Percentiles rank a stretch among this genome's conserved stretches.
These are phyloP conservation scores for Massariosphaeria phaeospora DNA, from an alignment of 495 filamentous ascomycete species.

Conservation along the genomic window DNA sequence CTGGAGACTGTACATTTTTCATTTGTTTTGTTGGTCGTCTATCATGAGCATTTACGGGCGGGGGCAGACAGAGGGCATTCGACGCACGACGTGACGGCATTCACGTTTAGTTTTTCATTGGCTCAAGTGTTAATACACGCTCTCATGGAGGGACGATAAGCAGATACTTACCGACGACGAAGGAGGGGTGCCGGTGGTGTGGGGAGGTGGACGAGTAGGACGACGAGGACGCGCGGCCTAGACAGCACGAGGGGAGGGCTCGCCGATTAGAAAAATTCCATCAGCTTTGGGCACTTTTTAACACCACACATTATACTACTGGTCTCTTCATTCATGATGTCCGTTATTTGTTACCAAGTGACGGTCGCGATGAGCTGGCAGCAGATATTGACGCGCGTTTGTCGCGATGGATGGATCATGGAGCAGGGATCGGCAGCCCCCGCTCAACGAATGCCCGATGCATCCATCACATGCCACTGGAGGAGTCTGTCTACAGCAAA, in stretches of 20 bases:
- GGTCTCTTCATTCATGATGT: too few species aligned
- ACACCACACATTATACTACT: too few species aligned
- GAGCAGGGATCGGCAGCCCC: too few species aligned
- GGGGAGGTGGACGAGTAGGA: neutral
- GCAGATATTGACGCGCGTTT: too few species aligned
- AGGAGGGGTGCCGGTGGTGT: neutral
- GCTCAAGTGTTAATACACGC: neutral
- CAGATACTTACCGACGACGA: neutral
- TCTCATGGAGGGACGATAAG: constrained; percentile 1
- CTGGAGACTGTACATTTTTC: constrained; percentile 19
- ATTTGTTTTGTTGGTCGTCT: constrained; percentile 11
- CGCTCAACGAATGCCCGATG: too few species aligned
- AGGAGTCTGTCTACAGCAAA: too few species aligned
- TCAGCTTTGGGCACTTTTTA: constrained; percentile 4
- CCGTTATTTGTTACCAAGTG: too few species aligned
- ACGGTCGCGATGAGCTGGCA: too few species aligned
- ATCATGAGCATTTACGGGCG: constrained; percentile 12
- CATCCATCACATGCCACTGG: too few species aligned
- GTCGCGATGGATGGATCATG: too few species aligned
- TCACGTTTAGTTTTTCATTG: neutral
- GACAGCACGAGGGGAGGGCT: neutral
- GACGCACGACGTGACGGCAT: constrained; percentile 6
- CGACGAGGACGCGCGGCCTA: neutral
- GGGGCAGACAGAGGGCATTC: neutral
- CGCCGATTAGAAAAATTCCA: constrained; percentile 3